Evolutionary conservation across 768 basidiomycete species (phyloP).

Genomic region (Tubosaeta brunneosetosa): DNA sequence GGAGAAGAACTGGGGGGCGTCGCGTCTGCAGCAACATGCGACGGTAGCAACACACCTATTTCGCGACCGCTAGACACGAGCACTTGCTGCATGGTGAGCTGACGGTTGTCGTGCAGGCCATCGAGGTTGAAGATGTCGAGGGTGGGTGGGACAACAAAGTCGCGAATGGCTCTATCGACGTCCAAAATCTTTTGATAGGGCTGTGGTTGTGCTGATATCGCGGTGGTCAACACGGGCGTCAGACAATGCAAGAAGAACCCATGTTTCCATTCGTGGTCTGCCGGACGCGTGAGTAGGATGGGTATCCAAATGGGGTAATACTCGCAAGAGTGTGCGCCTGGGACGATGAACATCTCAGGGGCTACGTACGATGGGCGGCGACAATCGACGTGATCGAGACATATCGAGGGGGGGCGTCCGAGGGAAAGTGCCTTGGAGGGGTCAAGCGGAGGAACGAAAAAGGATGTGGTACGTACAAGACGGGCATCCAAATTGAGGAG

Average conservation of each 20-base stretch:
- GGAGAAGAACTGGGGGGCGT: conserved; percentile 49
- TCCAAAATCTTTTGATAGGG: conserved; percentile 48
- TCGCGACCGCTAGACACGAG: conserved; percentile 57
- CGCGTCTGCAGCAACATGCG: conserved; percentile 4
- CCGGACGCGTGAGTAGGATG: conserved; percentile 9
- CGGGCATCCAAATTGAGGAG: conserved; percentile 64
- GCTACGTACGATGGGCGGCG: conserved; percentile 34
- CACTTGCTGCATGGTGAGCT: conserved; percentile 61
- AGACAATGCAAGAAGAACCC: conserved; percentile 60
- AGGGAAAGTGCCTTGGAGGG: conserved; percentile 56
- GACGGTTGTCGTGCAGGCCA: conserved; percentile 40
- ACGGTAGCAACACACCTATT: conserved; percentile 43
- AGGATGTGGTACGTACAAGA: conserved; percentile 44
- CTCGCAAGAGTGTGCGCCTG: conserved; percentile 29
- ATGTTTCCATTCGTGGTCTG: conserved; percentile 72
- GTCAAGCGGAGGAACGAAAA: conserved; percentile 13
- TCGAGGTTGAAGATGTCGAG: conserved; percentile 42
- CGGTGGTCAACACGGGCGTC: conserved; percentile 56
- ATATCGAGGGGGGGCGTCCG: conserved; percentile 67
- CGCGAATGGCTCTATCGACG: conserved; percentile 52
- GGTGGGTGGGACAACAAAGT: conserved; percentile 49
- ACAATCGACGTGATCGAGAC: conserved; percentile 62
- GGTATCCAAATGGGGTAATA: conserved; percentile 6
- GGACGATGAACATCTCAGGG: conserved; percentile 28
- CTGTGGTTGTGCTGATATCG: conserved; percentile 48